Conservation (phyloP, 1,284 basidiomycete species). For the Ganoderma sinense region DNA sequence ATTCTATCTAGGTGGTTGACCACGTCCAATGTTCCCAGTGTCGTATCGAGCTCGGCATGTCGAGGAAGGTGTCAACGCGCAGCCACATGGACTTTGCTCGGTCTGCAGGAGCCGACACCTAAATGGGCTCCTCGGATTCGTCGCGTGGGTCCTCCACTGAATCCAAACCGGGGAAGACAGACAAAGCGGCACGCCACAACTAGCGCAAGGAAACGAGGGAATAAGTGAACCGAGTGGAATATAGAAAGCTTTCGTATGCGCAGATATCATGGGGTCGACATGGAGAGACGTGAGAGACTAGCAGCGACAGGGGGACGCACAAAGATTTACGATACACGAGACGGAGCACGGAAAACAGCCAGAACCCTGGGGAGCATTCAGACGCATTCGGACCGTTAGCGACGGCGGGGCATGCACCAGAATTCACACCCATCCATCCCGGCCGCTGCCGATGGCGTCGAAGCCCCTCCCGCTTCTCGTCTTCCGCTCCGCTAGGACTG, state of each 20-base stretch:
- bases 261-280: not conserved
- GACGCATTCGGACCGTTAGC: constrained; percentile 33
- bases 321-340: constrained; percentile 15
- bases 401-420: constrained; percentile 27
- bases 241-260: constrained; percentile 25
- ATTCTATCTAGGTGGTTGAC: too few relatives aligned
- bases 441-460: constrained; percentile 69
- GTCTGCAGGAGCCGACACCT: too few relatives aligned
- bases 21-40: too few relatives aligned
- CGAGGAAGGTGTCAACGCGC: too few relatives aligned
- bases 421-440: constrained; percentile 53
- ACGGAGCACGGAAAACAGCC: constrained; percentile 15
- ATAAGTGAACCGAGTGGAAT: constrained; percentile 22
- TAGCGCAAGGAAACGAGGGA: constrained; percentile 16
- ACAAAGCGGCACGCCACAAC: constrained; percentile 14
- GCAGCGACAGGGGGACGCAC: constrained; percentile 11
- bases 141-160: too few relatives aligned
- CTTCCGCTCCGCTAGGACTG: constrained; percentile 66
- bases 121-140: too few relatives aligned
- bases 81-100: too few relatives aligned
- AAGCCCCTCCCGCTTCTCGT: constrained; percentile 83
- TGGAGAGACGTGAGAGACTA: not conserved
- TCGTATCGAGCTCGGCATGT: too few relatives aligned
- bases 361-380: constrained; percentile 15
- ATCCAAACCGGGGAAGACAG: constrained; percentile 22